Evolutionary conservation across 129 eudicot genomes (phyloP).

Genomic region (Chrysanthemum lavandulifolium): DNA sequence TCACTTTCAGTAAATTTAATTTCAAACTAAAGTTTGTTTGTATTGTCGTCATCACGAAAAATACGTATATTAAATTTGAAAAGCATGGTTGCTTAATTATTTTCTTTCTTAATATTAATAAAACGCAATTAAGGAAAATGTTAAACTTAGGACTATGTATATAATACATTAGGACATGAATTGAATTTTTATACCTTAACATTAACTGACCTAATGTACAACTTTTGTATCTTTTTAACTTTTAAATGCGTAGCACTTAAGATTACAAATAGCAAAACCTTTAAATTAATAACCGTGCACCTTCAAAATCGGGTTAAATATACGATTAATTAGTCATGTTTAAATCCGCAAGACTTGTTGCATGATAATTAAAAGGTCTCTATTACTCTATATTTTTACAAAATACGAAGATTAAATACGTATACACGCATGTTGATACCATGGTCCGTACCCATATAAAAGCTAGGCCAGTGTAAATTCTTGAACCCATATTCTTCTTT

Average conservation of each 20-base stretch:
- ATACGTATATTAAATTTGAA: neutral
- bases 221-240: no score
- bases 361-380: no score
- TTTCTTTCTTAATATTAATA: neutral
- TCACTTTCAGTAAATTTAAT: slow-evolving; percentile 1
- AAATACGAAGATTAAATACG: neutral
- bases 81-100: neutral
- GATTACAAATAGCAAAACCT: no score
- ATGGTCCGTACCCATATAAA: slow-evolving; percentile 34
- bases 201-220: no score
- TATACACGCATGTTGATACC: slow-evolving; percentile 22
- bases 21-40: neutral
- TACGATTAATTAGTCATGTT: no score
- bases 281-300: no score
- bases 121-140: neutral
- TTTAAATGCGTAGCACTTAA: no score
- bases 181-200: no score
- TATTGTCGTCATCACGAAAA: neutral
- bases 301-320: no score
- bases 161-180: no score
- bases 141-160: no score
- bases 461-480: slow-evolving; percentile 16
- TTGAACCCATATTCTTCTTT: slow-evolving; percentile 3
- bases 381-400: neutral
- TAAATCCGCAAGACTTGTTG: no score